Evolutionary conservation across 2,329 filamentous ascomycete species (phyloP).

Genomic region (Aspergillus proliferans): DNA sequence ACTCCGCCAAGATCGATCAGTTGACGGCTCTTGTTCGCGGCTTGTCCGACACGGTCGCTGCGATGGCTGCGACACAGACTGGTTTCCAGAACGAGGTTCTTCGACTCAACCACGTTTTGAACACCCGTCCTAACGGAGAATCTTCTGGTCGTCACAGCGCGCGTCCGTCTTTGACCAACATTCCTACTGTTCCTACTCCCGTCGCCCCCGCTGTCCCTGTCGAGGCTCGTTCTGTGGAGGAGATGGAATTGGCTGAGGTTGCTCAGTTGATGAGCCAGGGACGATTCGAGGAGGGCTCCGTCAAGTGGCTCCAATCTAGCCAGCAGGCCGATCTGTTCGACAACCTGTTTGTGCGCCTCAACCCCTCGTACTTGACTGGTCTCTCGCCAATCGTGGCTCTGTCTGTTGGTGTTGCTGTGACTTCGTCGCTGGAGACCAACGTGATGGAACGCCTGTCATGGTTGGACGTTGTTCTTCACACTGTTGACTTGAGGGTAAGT

Average conservation of each 20-base stretch:
- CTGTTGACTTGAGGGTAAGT: conserved; percentile 50
- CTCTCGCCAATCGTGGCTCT: conserved; percentile 54
- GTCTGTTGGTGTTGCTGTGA: conserved; percentile 58
- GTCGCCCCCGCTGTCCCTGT: conserved; percentile 6
- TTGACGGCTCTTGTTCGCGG: conserved; percentile 49
- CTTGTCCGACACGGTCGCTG: conserved; percentile 48
- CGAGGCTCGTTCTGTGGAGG: conserved; percentile 26
- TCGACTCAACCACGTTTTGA: conserved; percentile 27
- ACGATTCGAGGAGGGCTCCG: conserved; percentile 40
- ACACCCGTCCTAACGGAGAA: conserved; percentile 17
- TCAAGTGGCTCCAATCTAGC: conserved; percentile 57
- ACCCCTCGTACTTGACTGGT: conserved; percentile 50
- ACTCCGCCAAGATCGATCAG: conserved; percentile 56
- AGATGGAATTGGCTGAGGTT: conserved; percentile 39
- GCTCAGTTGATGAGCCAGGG: conserved; percentile 33
- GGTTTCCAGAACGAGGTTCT: conserved; percentile 38
- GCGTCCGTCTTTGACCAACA: conserved; percentile 9
- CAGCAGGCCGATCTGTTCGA: conserved; percentile 58
- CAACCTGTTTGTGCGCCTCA: conserved; percentile 52
- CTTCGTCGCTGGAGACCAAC: conserved; percentile 49
- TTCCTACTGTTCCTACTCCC: too few species aligned
- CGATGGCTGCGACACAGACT: conserved; percentile 38
- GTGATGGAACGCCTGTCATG: conserved; percentile 52
- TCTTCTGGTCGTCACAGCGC: conserved; percentile 8
- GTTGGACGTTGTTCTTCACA: conserved; percentile 51